Evolutionary conservation across 1,284 basidiomycete genomes (phyloP), one percentile per base, ranked within the genome.

Genomic region (Malassezia obtusa): DNA sequence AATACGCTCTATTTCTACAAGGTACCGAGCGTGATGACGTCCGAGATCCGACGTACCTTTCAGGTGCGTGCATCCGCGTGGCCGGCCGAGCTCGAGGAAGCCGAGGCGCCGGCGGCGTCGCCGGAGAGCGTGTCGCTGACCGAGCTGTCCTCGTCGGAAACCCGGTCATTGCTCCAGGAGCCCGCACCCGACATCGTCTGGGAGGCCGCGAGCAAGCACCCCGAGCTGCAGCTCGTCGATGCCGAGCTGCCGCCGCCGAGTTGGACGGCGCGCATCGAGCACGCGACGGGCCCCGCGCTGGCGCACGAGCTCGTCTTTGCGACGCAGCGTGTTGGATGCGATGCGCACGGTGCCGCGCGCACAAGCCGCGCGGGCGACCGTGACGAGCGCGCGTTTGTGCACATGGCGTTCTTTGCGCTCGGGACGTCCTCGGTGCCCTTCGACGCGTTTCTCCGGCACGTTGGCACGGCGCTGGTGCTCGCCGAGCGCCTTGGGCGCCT

Each of bases 1-100:
- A 65, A 62, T n/a, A 57, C 55, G 7, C 59, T 73, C 31, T 53
- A 50, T 49, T 73, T 73, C 49, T 72, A 64, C 60, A 72, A 73
- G 53, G 68, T 67, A 9, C 63, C 64, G 15, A 61, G 59, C 39
- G 58, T 37, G 32, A 51, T 71, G 49, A 51, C 59, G 12, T 65
- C 68, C 38, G 71, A 72, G 25, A 68, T 73, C 44, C 49, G 49
- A 10, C 24, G 26, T n/a, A 49, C 49, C 21, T 49, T 55, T 17
- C 48, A 39, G 6, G 30, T 50, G n/a, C 46, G 57, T 12, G 40
- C 49, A 14, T 21, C 43, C 9, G 36, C 40, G 22, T 54, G 47
- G 51, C 41, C 53, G 22, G 25, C 36, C 1, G 17, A 21, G 17
- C 39, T 17, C 9, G 45, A 39, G 12, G 25, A 36, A 32, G 37